Conservation (phyloP, 2,329 filamentous ascomycete genomes). For the Herpomyces periplanetae region DNA sequence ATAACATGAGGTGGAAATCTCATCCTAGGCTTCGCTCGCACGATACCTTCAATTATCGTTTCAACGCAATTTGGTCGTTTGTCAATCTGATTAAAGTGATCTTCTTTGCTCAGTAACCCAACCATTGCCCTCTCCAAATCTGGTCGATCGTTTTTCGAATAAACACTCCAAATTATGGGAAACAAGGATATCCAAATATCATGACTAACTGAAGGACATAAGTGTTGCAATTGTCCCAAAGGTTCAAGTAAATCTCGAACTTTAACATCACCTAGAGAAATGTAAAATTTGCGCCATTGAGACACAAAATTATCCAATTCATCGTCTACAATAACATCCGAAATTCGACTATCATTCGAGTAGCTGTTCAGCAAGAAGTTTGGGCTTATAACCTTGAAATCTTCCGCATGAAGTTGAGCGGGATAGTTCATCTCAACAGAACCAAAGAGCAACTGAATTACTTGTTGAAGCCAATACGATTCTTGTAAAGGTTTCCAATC, state of each 20-base stretch:
- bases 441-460: conserved; percentile 62
- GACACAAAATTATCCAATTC: conserved; percentile 40
- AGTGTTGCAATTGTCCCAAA: conserved; percentile 60
- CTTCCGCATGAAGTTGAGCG: conserved; percentile 37
- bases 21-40: conserved; percentile 45
- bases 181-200: conserved; percentile 71
- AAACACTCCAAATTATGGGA: conserved; percentile 66
- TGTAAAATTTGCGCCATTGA: conserved; percentile 41
- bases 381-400: conserved; percentile 36
- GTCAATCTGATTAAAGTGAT: conserved; percentile 70
- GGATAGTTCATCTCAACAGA: conserved; percentile 50
- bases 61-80: conserved; percentile 83
- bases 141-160: conserved; percentile 46
- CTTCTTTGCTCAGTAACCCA: conserved; percentile 66
- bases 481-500: conserved; percentile 89
- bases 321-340: conserved; percentile 33
- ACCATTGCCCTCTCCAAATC: conserved; percentile 75
- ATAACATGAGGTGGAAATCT: conserved; percentile 82
- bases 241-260: conserved; percentile 63
- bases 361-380: conserved; percentile 34
- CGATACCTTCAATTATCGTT: conserved; percentile 52
- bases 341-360: conserved; percentile 21
- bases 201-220: conserved; percentile 40
- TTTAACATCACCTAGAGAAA: conserved; percentile 47
- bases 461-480: conserved; percentile 86